Conservation (phyloP, 202 grass and related monocot species). For the Setaria viridis region DNA sequence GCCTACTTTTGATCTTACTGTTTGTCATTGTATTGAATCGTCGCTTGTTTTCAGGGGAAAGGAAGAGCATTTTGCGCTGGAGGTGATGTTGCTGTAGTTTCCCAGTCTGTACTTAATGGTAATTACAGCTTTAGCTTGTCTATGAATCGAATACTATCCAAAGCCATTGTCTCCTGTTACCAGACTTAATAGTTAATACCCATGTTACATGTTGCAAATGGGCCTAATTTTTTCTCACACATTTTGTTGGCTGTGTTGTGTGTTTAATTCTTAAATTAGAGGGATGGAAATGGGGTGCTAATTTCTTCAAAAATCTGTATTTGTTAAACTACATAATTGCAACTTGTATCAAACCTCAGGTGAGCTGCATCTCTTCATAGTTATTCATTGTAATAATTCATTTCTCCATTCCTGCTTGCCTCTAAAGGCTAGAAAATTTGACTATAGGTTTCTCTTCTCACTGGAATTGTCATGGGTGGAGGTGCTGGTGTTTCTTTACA, state of each 20-base stretch:
- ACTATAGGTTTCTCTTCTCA: conserved; percentile 82
- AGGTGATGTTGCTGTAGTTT: conserved; percentile 70
- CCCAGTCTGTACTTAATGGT: conserved; percentile 59
- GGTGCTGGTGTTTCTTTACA: conserved; percentile 94
- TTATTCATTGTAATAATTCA: conserved; percentile 26
- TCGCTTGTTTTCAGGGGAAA: conserved; percentile 62
- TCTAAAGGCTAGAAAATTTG: conserved; percentile 21
- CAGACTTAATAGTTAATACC: not conserved
- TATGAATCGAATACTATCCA: too few relatives aligned
- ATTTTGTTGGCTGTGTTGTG: conserved; percentile 31
- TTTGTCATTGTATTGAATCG: not conserved
- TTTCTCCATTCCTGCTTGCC: not conserved
- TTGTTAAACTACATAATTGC: conserved; percentile 81
- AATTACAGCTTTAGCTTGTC: conserved; percentile 9
- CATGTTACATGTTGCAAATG: not conserved
- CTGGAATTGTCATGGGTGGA: conserved; percentile 87
- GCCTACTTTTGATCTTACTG: not conserved
- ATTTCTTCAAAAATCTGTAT: conserved; percentile 72
- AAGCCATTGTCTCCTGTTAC: not conserved
- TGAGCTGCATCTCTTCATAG: conserved; percentile 37
- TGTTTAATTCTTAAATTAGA: conserved; percentile 54
- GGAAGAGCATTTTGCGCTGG: conserved; percentile 97
- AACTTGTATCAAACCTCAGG: conserved; percentile 86
- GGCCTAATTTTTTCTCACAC: not conserved
- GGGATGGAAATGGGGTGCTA: conserved; percentile 72